Base-by-base conservation (phyloP, 164 flowering plant genomes). In the Stephania cephalantha region DNA sequence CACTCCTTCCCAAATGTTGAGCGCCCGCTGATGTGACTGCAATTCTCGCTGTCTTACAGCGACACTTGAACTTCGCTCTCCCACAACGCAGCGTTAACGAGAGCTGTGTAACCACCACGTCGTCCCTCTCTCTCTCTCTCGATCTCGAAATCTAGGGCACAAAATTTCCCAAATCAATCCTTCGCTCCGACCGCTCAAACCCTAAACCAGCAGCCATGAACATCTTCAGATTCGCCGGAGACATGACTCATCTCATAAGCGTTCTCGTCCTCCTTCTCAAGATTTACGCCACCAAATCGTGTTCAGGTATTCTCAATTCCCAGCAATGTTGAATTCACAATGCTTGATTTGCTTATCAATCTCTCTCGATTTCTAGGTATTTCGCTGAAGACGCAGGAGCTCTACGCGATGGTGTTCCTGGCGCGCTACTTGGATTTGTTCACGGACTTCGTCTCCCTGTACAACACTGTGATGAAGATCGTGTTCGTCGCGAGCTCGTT, bases 351-450 rank as follows among this genome's bases (percentile, higher is more conserved):
- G 55, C 55, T 50, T 50, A 8, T 50, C 55, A 50, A 10, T 50
- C 15, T 50, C 15, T 11, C 4, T 44, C 4, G 22, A 22, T 67
- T 61, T 46, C 61, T 73, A 94, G 98, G 98, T 82, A 82, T 94
- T 79, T 94, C 98, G 52, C 83, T 92, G 66, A 94, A 91, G 93
- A 92, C 98, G 71, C 97, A 92, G 85, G 97, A 91, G 86, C 83
- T 94, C 9, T 92, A 88, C 74, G 93, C 90, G 7, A 25, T 91
- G 64, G 97, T 92, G 74, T 94, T 94, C 73, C 20, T 91, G 84
- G 66, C 94, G 55, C 88, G 98, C 12, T 95, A 95, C 75, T 75
- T 92, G 86, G 97, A 95, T 81, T 79, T 95, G 22, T 88, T 95
- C 75, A 89, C 93, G 25, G 88, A 88, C n/a, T 92, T 84, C 79